phyloP scores from a whole-genome alignment of 2,329 filamentous ascomycete genomes.

The Colletotrichum melonis region DNA sequence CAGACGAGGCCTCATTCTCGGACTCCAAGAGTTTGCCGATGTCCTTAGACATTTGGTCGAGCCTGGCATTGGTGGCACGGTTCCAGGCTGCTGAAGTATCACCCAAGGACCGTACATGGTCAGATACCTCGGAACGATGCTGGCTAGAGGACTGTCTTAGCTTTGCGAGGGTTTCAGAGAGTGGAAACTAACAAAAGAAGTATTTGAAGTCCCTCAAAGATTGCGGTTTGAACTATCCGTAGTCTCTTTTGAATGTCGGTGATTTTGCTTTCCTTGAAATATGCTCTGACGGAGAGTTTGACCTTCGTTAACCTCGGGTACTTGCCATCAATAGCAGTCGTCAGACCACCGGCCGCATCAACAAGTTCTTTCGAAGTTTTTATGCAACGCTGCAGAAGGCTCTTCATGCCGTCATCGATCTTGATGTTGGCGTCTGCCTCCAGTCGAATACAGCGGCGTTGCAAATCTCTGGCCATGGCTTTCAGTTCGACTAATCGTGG shows the following conservation, averaged over 20 bases:
- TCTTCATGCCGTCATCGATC: neutral
- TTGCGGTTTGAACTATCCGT: too few relatives aligned
- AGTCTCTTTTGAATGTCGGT: neutral
- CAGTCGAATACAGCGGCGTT: neutral
- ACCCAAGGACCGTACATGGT: neutral
- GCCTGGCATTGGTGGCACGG: too few relatives aligned
- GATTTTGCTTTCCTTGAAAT: neutral
- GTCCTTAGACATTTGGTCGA: too few relatives aligned
- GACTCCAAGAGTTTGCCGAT: too few relatives aligned
- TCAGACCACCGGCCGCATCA: neutral
- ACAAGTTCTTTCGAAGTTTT: neutral
- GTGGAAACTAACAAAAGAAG: neutral
- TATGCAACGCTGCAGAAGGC: neutral
- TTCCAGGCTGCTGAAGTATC: too few relatives aligned
- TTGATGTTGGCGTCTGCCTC: neutral
- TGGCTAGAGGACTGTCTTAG: neutral
- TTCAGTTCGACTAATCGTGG: neutral
- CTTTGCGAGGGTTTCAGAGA: neutral
- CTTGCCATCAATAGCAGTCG: neutral
- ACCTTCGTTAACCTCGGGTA: neutral
- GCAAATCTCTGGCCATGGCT: neutral
- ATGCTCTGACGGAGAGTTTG: neutral
- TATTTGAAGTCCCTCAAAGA: neutral
- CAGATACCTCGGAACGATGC: neutral
- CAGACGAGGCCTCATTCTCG: neutral